A percentile compares a stretch with the other conserved stretches of the same genome.
phyloP scores from a whole-genome alignment of 345 rosid species.

The Garcia nutans region DNA sequence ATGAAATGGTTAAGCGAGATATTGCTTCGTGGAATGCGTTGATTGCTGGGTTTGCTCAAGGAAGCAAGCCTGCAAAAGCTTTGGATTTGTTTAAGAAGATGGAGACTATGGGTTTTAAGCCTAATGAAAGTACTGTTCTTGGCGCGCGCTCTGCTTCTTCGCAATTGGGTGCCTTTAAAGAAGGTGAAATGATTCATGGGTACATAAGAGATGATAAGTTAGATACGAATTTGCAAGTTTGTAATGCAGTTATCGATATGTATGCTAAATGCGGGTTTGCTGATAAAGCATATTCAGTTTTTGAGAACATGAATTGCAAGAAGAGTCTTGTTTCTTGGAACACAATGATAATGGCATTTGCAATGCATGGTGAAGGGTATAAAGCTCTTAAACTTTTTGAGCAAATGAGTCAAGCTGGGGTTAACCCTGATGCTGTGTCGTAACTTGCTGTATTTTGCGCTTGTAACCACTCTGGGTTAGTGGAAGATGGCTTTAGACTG shows the following conservation, averaged over 20 bases:
- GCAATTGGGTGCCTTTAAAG: slow-evolving; percentile 64
- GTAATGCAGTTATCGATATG: slow-evolving; percentile 81
- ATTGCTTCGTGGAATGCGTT: slow-evolving; percentile 86
- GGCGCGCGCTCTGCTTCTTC: slow-evolving; percentile 83
- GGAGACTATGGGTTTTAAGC: slow-evolving; percentile 44
- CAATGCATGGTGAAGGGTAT: slow-evolving; percentile 69
- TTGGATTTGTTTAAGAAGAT: slow-evolving; percentile 58
- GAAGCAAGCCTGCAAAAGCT: slow-evolving; percentile 60
- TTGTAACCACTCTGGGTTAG: slow-evolving; percentile 82
- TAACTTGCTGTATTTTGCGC: slow-evolving; percentile 67
- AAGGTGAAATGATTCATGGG: slow-evolving; percentile 54
- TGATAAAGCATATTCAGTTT: slow-evolving; percentile 61
- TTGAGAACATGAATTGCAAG: slow-evolving; percentile 42
- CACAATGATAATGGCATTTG: slow-evolving; percentile 84
- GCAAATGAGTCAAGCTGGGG: slow-evolving; percentile 43
- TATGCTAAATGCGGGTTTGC: slow-evolving; percentile 78
- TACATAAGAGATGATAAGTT: slow-evolving; percentile 49
- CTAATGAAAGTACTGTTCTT: slow-evolving; percentile 68
- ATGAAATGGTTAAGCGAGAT: slow-evolving; percentile 69
- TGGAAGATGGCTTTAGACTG: slow-evolving; percentile 58
- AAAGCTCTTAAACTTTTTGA: slow-evolving; percentile 62
- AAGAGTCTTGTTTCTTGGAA: slow-evolving; percentile 78
- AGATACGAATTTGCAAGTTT: slow-evolving; percentile 56
- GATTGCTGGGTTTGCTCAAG: slow-evolving; percentile 69
- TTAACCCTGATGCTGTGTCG: slow-evolving; percentile 60